Evolutionary conservation across 768 basidiomycete genomes (phyloP).

Genomic region (Podaxis pistillaris): DNA sequence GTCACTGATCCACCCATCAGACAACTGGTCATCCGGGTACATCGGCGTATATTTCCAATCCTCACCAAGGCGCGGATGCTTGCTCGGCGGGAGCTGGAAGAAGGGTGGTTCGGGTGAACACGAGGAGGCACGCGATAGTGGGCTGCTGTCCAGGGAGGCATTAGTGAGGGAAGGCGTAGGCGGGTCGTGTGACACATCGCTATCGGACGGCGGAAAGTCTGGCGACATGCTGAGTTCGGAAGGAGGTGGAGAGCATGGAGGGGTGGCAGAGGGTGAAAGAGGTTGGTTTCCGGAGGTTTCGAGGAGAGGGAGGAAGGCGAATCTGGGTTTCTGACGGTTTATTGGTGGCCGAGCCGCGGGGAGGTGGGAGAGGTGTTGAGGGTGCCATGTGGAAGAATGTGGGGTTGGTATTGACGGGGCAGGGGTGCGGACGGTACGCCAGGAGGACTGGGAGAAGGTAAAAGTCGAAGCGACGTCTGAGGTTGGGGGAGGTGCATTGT

Average conservation of each 20-base stretch:
- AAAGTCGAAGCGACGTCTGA: slow-evolving; percentile 12
- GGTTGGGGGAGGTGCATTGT: slow-evolving; percentile 15
- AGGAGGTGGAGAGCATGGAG: slow-evolving; percentile 15
- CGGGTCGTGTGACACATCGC: slow-evolving; percentile 30
- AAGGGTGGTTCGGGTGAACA: slow-evolving; percentile 29
- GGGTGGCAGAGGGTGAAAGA: slow-evolving; percentile 1
- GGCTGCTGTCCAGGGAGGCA: slow-evolving; percentile 37
- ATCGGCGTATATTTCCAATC: neutral
- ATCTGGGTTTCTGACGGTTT: slow-evolving; percentile 14
- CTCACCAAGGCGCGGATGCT: slow-evolving; percentile 8
- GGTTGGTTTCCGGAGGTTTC: slow-evolving; percentile 1
- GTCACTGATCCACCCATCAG: neutral
- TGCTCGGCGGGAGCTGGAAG: slow-evolving; percentile 29
- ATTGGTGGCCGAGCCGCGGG: slow-evolving; percentile 7
- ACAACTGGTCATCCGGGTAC: slow-evolving; percentile 1
- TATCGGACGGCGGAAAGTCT: slow-evolving; percentile 22
- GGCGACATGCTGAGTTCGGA: slow-evolving; percentile 11
- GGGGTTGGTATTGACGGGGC: slow-evolving; percentile 9
- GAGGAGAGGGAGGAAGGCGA: slow-evolving; percentile 18
- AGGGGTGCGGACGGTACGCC: slow-evolving; percentile 14
- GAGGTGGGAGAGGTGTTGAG: slow-evolving; percentile 13
- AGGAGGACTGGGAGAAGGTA: slow-evolving; percentile 11
- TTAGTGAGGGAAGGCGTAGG: slow-evolving; percentile 36
- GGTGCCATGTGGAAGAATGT: slow-evolving; percentile 4
- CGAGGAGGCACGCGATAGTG: slow-evolving; percentile 33